Base-by-base conservation (phyloP, 1,139 yeast genomes). In the Kodamaea derodonti region DNA sequence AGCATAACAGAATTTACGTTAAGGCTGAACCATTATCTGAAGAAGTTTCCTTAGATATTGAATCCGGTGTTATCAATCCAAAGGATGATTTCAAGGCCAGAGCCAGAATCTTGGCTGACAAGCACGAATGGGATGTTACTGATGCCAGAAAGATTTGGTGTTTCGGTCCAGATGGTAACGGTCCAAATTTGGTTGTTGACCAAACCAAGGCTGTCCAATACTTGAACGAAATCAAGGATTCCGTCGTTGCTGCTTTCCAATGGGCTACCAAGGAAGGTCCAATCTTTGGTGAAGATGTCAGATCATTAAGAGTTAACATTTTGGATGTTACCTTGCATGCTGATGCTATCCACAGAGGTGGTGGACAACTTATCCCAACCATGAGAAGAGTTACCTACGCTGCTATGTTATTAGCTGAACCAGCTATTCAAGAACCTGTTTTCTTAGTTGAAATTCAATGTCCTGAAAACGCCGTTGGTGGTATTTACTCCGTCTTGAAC, bases 181-280 rank as follows among this genome's bases (percentile, higher is more conserved):
- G 98, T 77, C 92, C 98, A 64, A 92, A 92, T 80, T 74, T 92
- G 69, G 97, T 92, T 68, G 95, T 92, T 73, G 98, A 92, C 78
- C 97, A 90, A 78, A 90, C 98, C 65, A 92, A 92, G 92, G 97
- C 98, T 62, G 97, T 92, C 49, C 97, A 92, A 79, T 92, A 90
- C 90, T 84, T 92, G 78, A 73, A 80, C 72, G 98, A 92, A 81
- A 92, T 92, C 80, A 92, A 92, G 86, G 98, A 92, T 74, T 90
- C 96, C 63, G 96, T 90, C 64, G 96, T 90, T 64, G 92, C 98
- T 68, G 97, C 96, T 70, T 92, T 90, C 97, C 97, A 92, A 80
- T 92, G 97, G 97, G 97, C 97, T 74, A 79, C 97, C 67, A 90
- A 86, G 81, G 97, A 94, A 75, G 98, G 98, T 81, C 98, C 98